Conservation (phyloP, 2,329 filamentous ascomycete genomes). For the Truncatella angustata region DNA sequence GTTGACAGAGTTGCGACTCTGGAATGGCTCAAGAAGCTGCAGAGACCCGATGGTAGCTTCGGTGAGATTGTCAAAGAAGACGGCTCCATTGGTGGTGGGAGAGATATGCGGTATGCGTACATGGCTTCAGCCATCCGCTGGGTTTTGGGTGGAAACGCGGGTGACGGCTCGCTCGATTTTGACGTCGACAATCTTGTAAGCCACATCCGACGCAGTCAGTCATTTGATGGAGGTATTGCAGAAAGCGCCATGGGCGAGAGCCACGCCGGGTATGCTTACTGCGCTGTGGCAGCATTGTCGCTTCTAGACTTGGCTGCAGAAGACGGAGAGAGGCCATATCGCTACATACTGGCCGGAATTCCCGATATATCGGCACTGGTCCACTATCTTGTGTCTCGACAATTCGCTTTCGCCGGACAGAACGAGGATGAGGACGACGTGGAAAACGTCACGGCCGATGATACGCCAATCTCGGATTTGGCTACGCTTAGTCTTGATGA, state of each 20-base stretch:
- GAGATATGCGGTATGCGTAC: conserved; percentile 86
- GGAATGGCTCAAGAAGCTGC: conserved; percentile 71
- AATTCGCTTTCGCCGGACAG: conserved; percentile 56
- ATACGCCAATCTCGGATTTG: conserved; percentile 29
- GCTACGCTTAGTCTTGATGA: conserved; percentile 32
- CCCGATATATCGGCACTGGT: conserved; percentile 34
- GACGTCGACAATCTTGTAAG: conserved; percentile 66
- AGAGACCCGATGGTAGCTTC: conserved; percentile 85
- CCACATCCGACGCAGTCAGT: conserved; percentile 71
- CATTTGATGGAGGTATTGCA: conserved; percentile 81
- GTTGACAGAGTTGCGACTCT: conserved; percentile 69
- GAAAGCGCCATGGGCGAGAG: conserved; percentile 79
- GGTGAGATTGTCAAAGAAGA: conserved; percentile 71
- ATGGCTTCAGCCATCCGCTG: conserved; percentile 79
- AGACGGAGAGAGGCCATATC: conserved; percentile 22
- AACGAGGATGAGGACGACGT: conserved; percentile 42
- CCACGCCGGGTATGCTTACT: conserved; percentile 90
- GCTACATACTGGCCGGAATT: conserved; percentile 38
- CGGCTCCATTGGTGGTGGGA: conserved; percentile 67
- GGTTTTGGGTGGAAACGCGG: conserved; percentile 67
- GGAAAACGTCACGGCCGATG: conserved; percentile 30
- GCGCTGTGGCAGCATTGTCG: conserved; percentile 73
- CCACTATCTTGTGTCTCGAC: conserved; percentile 62
- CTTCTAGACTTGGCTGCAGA: conserved; percentile 63
- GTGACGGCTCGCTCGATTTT: conserved; percentile 66